phyloP scores from a whole-genome alignment of 2,329 filamentous ascomycete genomes.

The Fusarium tanahbumbuense region DNA sequence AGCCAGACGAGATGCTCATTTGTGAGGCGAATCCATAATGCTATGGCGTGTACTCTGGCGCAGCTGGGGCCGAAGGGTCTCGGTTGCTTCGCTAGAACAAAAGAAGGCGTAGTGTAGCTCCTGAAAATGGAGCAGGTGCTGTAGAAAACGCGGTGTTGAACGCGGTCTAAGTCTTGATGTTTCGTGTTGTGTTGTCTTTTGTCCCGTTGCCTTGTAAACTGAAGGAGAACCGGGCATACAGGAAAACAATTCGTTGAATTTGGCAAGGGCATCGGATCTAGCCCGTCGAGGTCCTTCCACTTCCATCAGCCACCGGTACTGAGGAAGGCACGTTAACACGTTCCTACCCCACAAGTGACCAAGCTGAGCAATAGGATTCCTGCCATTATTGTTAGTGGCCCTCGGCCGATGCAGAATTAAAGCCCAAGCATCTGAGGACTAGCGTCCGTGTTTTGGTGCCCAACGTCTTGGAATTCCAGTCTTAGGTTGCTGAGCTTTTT shows the following conservation, averaged over 20 bases:
- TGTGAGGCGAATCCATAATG: slow-evolving; percentile 28
- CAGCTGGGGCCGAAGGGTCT: slow-evolving; percentile 9
- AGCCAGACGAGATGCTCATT: slow-evolving; percentile 34
- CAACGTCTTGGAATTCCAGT: slow-evolving; percentile 38
- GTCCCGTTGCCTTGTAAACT: slow-evolving; percentile 18
- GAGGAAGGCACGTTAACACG: slow-evolving; percentile 22
- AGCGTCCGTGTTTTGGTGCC: slow-evolving; percentile 47
- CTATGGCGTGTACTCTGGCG: slow-evolving; percentile 30
- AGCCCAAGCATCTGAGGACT: slow-evolving; percentile 35
- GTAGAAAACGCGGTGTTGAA: slow-evolving; percentile 19
- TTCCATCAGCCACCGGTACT: slow-evolving; percentile 26
- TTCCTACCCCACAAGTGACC: slow-evolving; percentile 39
- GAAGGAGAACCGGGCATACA: background rate
- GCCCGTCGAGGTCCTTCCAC: slow-evolving; percentile 3
- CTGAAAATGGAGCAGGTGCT: slow-evolving; percentile 20
- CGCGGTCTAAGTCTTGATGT: slow-evolving; percentile 17
- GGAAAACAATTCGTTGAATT: slow-evolving; percentile 21
- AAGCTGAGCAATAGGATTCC: slow-evolving; percentile 45
- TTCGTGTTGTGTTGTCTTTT: slow-evolving; percentile 33
- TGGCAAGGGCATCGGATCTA: slow-evolving; percentile 11
- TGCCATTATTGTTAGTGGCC: slow-evolving; percentile 41
- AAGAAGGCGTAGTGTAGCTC: slow-evolving; percentile 9
- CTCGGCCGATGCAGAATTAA: slow-evolving; percentile 44
- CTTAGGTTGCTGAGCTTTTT: slow-evolving; percentile 35
- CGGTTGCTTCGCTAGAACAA: slow-evolving; percentile 16